Percentiles rank a stretch among this genome's conserved stretches.
Evolutionary conservation across 257 asterid genomes (phyloP).

Genomic region (Solanum microdontum): DNA sequence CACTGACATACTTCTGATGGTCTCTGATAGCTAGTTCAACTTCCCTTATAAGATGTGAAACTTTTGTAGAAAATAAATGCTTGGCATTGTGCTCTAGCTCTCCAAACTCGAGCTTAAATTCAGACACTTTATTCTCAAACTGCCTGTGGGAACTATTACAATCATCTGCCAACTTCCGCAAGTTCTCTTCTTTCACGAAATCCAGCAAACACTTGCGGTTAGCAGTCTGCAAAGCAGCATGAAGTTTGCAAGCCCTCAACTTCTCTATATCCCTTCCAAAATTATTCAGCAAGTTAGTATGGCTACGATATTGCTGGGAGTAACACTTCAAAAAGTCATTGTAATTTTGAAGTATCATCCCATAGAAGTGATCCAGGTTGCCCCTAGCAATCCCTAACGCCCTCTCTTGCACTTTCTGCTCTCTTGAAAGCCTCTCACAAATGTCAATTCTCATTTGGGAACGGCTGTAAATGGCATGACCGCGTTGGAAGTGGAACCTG

Average conservation of each 20-base stretch:
- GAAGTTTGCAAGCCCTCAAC: constrained; percentile 60
- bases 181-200: constrained; percentile 82
- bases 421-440: constrained; percentile 64
- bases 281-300: constrained; percentile 56
- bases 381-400: constrained; percentile 87
- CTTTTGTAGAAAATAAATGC: constrained; percentile 59
- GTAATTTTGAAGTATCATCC: constrained; percentile 67
- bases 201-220: constrained; percentile 71
- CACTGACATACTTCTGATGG: constrained; percentile 51
- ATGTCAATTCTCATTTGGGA: constrained; percentile 38
- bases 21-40: constrained; percentile 59
- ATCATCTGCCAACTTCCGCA: constrained; percentile 69
- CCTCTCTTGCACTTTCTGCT: constrained; percentile 88
- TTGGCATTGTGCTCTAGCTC: constrained; percentile 70
- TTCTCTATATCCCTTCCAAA: constrained; percentile 74
- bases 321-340: constrained; percentile 60
- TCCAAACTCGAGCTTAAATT: constrained; percentile 81
- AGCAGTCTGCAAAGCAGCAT: constrained; percentile 53
- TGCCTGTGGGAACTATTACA: constrained; percentile 80
- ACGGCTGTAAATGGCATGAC: constrained; percentile 57
- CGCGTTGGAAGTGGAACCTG: constrained; percentile 78
- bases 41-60: constrained; percentile 57
- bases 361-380: constrained; percentile 73
- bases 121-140: constrained; percentile 82
- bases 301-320: constrained; percentile 72